Evolutionary conservation across 345 rosid genomes (phyloP), one percentile per base, ranked within the genome.

Genomic region (Eucalyptus sp.): DNA sequence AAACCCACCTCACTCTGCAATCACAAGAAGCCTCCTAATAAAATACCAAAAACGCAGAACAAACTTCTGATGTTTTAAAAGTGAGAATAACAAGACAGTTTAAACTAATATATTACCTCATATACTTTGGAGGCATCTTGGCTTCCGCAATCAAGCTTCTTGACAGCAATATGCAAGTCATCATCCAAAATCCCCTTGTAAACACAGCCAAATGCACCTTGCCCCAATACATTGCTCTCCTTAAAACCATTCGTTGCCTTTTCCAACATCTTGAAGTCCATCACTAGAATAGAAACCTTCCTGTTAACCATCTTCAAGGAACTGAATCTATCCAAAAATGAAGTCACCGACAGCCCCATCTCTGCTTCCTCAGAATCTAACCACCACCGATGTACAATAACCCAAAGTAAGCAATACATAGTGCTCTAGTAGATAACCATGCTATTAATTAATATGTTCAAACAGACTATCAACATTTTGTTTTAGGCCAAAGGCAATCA

Each of bases 131-230:
- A 88, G 10, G 96, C 99, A 91, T 95, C 99, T 31, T 94, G 96
- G 91, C 76, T 94, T 81, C 49, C 91, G 90, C 97, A 96, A 89
- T 97, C 94, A 86, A 95, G 91, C 90, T 96, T 98, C 94, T 98
- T 98, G 71, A 98, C 98, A 20, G 99, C 99, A 86, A 95, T 96
- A 81, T 46, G 88, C 86, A 91, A 87, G 90, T 90, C 91, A 90
- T 94, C 93, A 3, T 97, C 99, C 91, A 98, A 87, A 16, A 88
- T 90, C 86, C 97, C 97, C 90, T 92, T 92, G 89, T 95, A 98
- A 86, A 98, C 99, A 89, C 94, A 92, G 62, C 99, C 99, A 90
- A 98, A 98, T 89, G 96, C 99, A 46, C 99, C 99, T 90, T 90
- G 93, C 44, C 99, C 99, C 93, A 98, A 88, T 50, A 95, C 91